Percentiles rank a stretch among this genome's conserved stretches.
phyloP scores from a whole-genome alignment of 345 rosid genomes.

The Triadica sebifera region DNA sequence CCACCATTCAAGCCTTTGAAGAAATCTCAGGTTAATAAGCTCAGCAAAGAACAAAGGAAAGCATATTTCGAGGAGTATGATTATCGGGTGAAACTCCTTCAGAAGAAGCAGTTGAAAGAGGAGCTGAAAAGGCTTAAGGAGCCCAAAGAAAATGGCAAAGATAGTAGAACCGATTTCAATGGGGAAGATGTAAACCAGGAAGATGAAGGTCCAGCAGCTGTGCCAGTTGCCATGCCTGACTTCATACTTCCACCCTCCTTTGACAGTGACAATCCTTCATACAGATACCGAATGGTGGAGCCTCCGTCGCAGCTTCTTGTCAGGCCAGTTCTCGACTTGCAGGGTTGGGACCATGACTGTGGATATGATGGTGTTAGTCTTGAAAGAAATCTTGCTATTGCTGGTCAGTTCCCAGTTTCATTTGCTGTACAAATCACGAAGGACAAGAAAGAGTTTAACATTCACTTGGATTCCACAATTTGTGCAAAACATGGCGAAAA shows the following conservation, averaged over 20 bases:
- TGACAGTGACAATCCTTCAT: constrained; percentile 35
- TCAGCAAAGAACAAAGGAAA: constrained; percentile 41
- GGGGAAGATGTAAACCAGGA: constrained; percentile 22
- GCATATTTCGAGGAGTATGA: constrained; percentile 47
- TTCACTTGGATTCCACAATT: constrained; percentile 39
- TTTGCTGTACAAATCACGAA: constrained; percentile 37
- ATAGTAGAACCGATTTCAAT: neutral
- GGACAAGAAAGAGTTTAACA: constrained; percentile 40
- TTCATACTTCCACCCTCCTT: constrained; percentile 40
- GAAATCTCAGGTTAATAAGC: constrained; percentile 37
- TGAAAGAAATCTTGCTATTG: constrained; percentile 30
- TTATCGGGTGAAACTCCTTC: constrained; percentile 42
- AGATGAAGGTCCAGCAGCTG: constrained; percentile 27
- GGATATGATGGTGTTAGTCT: constrained; percentile 43
- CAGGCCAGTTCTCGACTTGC: constrained; percentile 40
- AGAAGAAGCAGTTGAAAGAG: constrained; percentile 46
- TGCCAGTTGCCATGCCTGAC: constrained; percentile 37
- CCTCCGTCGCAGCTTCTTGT: constrained; percentile 28
- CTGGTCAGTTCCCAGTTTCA: constrained; percentile 28
- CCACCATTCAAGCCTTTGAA: constrained; percentile 48
- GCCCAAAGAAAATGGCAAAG: constrained; percentile 33
- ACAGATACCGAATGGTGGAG: constrained; percentile 37
- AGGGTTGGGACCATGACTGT: constrained; percentile 44
- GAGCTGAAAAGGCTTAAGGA: constrained; percentile 35
- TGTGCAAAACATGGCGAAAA: constrained; percentile 32